Base-by-base conservation (phyloP, 768 basidiomycete genomes). In the Austroboletus eburneus region DNA sequence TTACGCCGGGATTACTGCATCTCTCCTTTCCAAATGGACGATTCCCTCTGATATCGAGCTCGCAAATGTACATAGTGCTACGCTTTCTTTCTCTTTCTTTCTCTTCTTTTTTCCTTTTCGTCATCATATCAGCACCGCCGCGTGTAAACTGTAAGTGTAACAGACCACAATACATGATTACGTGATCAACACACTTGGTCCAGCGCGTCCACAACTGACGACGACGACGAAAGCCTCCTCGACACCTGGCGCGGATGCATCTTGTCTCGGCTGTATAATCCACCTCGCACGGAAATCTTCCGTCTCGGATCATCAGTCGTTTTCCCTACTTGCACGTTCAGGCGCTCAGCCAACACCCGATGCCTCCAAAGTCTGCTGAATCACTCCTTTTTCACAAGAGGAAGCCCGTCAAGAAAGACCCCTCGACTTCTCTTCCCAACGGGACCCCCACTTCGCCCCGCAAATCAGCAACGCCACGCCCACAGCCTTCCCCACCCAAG, bases 331-430 rank as follows among this genome's bases (percentile, higher is more conserved):
- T 10, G 25, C 25, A 27, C 25, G 25, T 10, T 5, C 25, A 27
- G 25, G 10, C 25, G 25, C 25, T 27, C 25, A 27, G 25, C 25
- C 25, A 27, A 27, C 29, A 29, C 29, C 29, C 32, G 24, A 66
- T 66, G 65, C 52, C 65, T n/a, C 54, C 56, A 34, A 68, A 58
- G 56, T 49, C 64, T 39, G 57, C 60, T 57, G 80, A 48, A 52
- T 76, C 49, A 22, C 75, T 86, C 51, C 83, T 85, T 45, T 83
- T 85, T 55, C 84, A 83, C 45, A 84, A 82, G 72, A 85, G 82
- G 70, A 73, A 71, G 53, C 62, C 72, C 21, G 62, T 43, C 67
- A 68, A 42, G 53, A 62, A 57, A 21, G 61, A 51, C 36, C 20
- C 43, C 9, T 50, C 58, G n/a, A 25, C 7, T 16, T 21, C 49